Evolutionary conservation across 306 rosid species (phyloP).

Genomic region (Dalbergia cochinchinensis): DNA sequence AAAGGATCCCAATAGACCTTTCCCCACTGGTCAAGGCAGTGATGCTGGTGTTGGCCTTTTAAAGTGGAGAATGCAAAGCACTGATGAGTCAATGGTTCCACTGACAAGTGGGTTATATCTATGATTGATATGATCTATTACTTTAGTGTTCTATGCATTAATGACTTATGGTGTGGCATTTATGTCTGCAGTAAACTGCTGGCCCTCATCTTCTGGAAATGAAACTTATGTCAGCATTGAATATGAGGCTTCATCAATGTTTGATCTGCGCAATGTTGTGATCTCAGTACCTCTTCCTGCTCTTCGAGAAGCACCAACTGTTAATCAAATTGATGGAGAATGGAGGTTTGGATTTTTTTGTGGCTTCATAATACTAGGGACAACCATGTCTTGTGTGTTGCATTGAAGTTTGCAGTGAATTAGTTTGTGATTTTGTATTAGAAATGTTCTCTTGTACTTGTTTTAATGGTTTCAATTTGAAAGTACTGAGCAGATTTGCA

Average conservation of each 20-base stretch:
- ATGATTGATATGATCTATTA: neutral
- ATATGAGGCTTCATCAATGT: conserved; percentile 91
- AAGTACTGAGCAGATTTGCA: conserved; percentile 19
- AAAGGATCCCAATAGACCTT: conserved; percentile 86
- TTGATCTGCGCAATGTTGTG: conserved; percentile 74
- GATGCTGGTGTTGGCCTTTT: conserved; percentile 90
- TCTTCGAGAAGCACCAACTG: conserved; percentile 88
- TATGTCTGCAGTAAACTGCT: conserved; percentile 84
- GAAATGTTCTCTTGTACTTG: neutral
- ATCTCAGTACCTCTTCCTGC: conserved; percentile 95
- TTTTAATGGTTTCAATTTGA: neutral
- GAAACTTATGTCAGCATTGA: conserved; percentile 95
- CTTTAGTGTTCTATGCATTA: conserved; percentile 25
- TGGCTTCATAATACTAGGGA: conserved; percentile 2
- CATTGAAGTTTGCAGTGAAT: neutral
- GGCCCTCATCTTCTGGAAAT: conserved; percentile 96
- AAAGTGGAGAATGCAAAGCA: conserved; percentile 94
- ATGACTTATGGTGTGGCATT: conserved; percentile 35
- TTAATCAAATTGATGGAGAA: conserved; percentile 85
- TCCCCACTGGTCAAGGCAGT: conserved; percentile 87
- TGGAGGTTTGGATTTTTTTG: conserved; percentile 65
- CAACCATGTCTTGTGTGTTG: conserved; percentile 9
- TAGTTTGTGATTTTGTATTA: conserved; percentile 10
- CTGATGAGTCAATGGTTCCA: conserved; percentile 88
- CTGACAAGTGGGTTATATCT: conserved; percentile 68